Conservation (phyloP, 768 basidiomycete species). For the Kwoniella sp. region DNA sequence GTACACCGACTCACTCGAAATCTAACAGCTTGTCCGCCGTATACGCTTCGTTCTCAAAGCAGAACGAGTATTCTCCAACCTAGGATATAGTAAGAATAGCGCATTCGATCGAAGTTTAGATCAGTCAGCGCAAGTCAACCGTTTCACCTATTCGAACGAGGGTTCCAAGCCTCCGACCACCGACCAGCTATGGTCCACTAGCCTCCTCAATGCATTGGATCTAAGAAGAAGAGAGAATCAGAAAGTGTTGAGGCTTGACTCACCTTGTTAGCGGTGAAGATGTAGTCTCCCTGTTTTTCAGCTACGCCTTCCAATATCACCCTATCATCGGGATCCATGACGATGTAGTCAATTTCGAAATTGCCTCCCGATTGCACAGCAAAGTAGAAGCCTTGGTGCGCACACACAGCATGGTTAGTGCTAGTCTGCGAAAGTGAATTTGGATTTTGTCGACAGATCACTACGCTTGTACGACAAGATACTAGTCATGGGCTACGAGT, state of each 20-base stretch:
- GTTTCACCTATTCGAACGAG: no score
- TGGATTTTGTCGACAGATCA: no score
- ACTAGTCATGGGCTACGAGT: no score
- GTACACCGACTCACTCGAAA: slow-evolving; percentile 60
- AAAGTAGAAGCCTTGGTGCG: slow-evolving; percentile 78
- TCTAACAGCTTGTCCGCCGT: slow-evolving; percentile 81
- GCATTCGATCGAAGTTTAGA: no score
- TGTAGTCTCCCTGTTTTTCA: slow-evolving; percentile 95
- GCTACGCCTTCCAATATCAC: slow-evolving; percentile 81
- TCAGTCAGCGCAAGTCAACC: no score
- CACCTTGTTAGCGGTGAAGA: slow-evolving; percentile 83
- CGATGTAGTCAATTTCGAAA: slow-evolving; percentile 91
- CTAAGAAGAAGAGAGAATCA: no score
- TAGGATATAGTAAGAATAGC: no score
- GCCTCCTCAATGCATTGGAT: no score
- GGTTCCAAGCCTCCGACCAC: no score
- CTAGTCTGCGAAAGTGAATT: neutral
- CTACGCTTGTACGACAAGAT: no score
- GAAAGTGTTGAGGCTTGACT: slow-evolving; percentile 1
- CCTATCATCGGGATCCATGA: slow-evolving; percentile 87
- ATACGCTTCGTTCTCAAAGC: slow-evolving; percentile 97
- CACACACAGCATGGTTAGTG: neutral
- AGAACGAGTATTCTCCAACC: slow-evolving; percentile 69
- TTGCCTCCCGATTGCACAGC: slow-evolving; percentile 97
- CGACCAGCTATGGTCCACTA: no score